These are phyloP conservation scores for Hypoxylon sp. DNA, from an alignment of 2,329 filamentous ascomycete genomes.

Conservation along the genomic window DNA sequence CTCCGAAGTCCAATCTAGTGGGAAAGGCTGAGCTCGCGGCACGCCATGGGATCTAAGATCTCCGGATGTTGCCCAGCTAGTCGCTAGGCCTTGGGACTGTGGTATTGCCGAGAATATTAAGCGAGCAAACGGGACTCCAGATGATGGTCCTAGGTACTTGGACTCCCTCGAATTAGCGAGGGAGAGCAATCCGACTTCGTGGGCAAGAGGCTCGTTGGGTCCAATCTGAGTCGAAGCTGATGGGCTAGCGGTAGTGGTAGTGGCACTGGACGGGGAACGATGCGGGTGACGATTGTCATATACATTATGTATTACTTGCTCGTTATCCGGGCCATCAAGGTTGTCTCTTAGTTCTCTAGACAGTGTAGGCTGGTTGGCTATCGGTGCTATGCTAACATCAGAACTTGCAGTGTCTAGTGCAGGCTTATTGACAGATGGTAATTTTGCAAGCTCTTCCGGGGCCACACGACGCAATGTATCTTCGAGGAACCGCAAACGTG, in stretches of 20 bases:
- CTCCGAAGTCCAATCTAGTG: conserved; percentile 34
- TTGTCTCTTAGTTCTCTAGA: background rate
- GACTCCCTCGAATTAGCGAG: conserved; percentile 48
- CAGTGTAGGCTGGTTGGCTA: background rate
- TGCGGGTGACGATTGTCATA: conserved; percentile 28
- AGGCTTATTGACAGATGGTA: conserved; percentile 1
- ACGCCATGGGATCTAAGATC: background rate
- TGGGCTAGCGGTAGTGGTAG: conserved; percentile 15
- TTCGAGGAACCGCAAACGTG: conserved; percentile 39
- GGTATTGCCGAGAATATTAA: conserved; percentile 48
- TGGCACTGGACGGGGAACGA: conserved; percentile 26
- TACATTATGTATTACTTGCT: conserved; percentile 32
- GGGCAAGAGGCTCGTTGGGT: conserved; percentile 44
- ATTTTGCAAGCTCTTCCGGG: conserved; percentile 46
- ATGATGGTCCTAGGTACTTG: conserved; percentile 52
- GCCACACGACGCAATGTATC: conserved; percentile 44
- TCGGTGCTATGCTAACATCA: conserved; percentile 24
- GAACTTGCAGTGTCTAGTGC: conserved; percentile 5
- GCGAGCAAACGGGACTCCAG: conserved; percentile 48
- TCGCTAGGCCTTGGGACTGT: conserved; percentile 36
- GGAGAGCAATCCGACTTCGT: conserved; percentile 49
- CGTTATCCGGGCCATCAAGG: conserved; percentile 1
- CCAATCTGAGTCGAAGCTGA: conserved; percentile 35
- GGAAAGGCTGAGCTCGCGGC: conserved; percentile 23
- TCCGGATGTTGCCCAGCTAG: conserved; percentile 25